A percentile compares a stretch with the other conserved stretches of the same genome.
These are phyloP conservation scores for Euphrasia arctica DNA, from an alignment of 305 asterid genomes.

Conservation along the genomic window DNA sequence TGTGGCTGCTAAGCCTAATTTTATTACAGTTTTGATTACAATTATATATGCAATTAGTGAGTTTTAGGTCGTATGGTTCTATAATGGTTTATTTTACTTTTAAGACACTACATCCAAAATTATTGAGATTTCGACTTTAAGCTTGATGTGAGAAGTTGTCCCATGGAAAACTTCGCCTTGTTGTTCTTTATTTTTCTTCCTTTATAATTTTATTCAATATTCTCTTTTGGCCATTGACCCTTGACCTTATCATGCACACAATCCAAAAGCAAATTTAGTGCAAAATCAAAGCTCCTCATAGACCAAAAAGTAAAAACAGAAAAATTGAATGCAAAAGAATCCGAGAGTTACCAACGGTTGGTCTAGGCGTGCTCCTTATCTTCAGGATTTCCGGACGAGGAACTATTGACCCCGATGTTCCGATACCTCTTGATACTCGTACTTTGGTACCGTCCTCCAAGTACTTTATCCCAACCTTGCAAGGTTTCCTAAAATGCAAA, in stretches of 20 bases:
- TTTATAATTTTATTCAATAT: too few species aligned
- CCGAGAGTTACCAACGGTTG: slow-evolving; percentile 59
- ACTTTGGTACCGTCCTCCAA: slow-evolving; percentile 85
- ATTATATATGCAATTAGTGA: too few species aligned
- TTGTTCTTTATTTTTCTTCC: too few species aligned
- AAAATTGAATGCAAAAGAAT: slow-evolving; percentile 7
- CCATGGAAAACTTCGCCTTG: too few species aligned
- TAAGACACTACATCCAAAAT: too few species aligned
- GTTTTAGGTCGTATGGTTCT: too few species aligned
- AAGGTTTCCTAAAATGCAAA: slow-evolving; percentile 59
- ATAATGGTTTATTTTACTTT: too few species aligned
- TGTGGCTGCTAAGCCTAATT: too few species aligned
- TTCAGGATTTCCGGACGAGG: slow-evolving; percentile 92
- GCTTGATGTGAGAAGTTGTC: too few species aligned
- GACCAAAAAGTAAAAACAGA: slow-evolving; percentile 2
- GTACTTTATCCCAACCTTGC: slow-evolving; percentile 75
- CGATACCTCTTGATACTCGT: slow-evolving; percentile 80
- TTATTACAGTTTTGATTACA: too few species aligned
- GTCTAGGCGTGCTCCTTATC: slow-evolving; percentile 78
- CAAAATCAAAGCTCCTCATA: slow-evolving; percentile 13
- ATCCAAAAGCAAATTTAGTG: slow-evolving; percentile 10
- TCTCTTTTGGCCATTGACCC: too few species aligned
- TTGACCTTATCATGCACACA: neutral
- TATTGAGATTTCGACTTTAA: too few species aligned
- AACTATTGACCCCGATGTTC: slow-evolving; percentile 76